These are phyloP conservation scores for Solanum lycopersicoides DNA, from an alignment of 257 asterid genomes.

Conservation along the genomic window DNA sequence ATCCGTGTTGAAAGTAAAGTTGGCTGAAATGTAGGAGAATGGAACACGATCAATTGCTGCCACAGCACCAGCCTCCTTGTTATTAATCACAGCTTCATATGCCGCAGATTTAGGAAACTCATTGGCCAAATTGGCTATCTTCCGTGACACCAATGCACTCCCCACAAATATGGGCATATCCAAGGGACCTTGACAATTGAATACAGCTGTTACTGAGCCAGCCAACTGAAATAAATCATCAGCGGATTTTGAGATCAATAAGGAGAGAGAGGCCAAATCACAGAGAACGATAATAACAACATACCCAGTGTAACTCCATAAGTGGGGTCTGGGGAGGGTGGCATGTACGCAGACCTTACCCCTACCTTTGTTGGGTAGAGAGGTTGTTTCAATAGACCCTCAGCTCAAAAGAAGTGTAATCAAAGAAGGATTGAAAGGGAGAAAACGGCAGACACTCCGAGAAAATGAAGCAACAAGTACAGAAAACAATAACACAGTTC, in stretches of 20 bases:
- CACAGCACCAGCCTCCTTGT: conserved; percentile 96
- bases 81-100: conserved; percentile 74
- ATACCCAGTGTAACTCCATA: background rate
- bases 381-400: background rate
- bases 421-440: background rate
- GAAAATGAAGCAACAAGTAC: background rate
- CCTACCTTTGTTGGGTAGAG: background rate
- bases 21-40: conserved; percentile 86
- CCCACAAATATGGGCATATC: conserved; percentile 97
- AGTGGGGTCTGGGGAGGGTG: background rate
- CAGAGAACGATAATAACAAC: background rate
- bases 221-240: conserved; percentile 62
- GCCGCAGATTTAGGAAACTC: conserved; percentile 70
- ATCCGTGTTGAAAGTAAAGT: conserved; percentile 93
- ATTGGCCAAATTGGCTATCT: conserved; percentile 51
- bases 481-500: background rate
- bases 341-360: background rate
- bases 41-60: conserved; percentile 96
- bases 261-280: background rate
- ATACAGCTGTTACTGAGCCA: conserved; percentile 92
- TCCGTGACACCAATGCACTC: conserved; percentile 92
- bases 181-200: conserved; percentile 98
- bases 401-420: background rate
- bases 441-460: background rate
- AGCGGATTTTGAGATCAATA: background rate